phyloP scores from a whole-genome alignment of 805 yeast species.

The Monosporozyma siamensis region DNA sequence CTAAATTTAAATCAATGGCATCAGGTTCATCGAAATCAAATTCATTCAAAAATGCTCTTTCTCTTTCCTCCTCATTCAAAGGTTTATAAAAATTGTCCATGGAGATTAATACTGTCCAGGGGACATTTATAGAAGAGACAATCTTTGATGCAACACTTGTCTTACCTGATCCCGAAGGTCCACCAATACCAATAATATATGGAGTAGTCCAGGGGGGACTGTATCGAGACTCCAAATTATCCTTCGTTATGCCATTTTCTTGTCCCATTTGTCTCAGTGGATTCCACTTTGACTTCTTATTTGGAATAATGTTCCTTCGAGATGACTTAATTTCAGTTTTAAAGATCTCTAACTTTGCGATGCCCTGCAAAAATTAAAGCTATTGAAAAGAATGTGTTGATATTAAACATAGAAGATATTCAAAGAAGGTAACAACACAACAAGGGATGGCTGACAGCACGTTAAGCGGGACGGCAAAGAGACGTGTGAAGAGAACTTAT shows the following conservation, averaged over 20 bases:
- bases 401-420: not conserved
- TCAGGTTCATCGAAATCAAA: constrained; percentile 83
- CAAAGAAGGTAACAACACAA: not conserved
- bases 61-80: constrained; percentile 49
- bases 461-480: constrained; percentile 3
- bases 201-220: constrained; percentile 87
- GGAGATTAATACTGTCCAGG: constrained; percentile 88
- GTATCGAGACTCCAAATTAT: constrained; percentile 28
- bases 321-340: not conserved
- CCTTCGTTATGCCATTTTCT: not conserved
- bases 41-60: constrained; percentile 55
- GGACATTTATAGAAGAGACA: constrained; percentile 69
- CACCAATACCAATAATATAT: constrained; percentile 80
- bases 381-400: too few species aligned
- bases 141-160: constrained; percentile 83
- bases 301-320: not conserved
- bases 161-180: constrained; percentile 84
- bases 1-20: constrained; percentile 71
- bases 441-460: not conserved
- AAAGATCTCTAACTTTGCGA: constrained; percentile 1
- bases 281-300: too few species aligned
- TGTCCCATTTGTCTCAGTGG: too few species aligned
- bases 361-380: constrained; percentile 1
- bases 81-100: constrained; percentile 88
- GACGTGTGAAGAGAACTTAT: constrained; percentile 1